These are phyloP conservation scores for Lantana camara DNA, from an alignment of 257 asterid genomes.

Conservation along the genomic window DNA sequence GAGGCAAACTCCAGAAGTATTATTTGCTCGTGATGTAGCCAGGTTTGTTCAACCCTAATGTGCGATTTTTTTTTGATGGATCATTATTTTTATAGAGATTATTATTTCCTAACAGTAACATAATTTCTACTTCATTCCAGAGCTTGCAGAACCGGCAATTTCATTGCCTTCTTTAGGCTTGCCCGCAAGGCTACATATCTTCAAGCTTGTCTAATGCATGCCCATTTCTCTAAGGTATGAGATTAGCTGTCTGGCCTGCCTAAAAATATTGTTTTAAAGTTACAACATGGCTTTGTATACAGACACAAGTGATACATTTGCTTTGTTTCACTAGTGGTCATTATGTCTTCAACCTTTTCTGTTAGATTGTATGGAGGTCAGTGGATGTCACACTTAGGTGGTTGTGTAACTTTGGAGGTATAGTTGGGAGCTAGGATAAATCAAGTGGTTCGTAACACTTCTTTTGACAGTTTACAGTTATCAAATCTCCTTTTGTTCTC, in stretches of 20 bases:
- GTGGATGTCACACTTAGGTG: constrained; percentile 3
- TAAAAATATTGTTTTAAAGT: too few species aligned
- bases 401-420: constrained; percentile 12
- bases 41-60: constrained; percentile 53
- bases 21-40: constrained; percentile 97
- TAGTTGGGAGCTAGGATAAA: constrained; percentile 1
- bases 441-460: constrained; percentile 1
- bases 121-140: constrained; percentile 47
- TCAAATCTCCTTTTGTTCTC: neutral
- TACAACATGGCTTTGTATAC: constrained; percentile 16
- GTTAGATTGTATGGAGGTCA: constrained; percentile 3
- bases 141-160: constrained; percentile 95
- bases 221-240: constrained; percentile 94
- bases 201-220: constrained; percentile 98
- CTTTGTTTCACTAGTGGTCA: constrained; percentile 6
- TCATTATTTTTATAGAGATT: constrained; percentile 7
- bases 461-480: neutral
- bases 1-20: constrained; percentile 86
- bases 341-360: constrained; percentile 3
- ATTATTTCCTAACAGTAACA: constrained; percentile 21
- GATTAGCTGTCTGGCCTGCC: constrained; percentile 18
- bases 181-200: constrained; percentile 90
- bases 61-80: constrained; percentile 12
- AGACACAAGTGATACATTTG: neutral
- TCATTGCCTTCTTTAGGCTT: constrained; percentile 93